Conservation (phyloP, 177 flowering plant genomes). For the Vitis hybrid region DNA sequence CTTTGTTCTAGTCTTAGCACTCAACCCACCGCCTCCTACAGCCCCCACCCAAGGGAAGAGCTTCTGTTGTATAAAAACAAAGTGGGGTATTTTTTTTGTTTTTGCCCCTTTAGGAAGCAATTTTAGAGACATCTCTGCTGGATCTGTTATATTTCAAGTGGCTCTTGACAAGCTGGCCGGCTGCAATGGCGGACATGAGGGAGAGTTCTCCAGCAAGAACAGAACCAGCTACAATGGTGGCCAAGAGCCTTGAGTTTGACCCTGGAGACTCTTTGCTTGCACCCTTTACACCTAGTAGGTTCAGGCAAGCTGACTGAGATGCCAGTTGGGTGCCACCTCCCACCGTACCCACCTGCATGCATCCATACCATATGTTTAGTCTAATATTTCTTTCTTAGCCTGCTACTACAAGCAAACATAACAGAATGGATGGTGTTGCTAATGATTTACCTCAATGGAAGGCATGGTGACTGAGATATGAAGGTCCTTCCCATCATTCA, state of each 20-base stretch:
- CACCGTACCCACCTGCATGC: constrained; percentile 39
- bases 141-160: constrained; percentile 48
- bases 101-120: neutral
- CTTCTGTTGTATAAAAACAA: no score
- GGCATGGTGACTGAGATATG: constrained; percentile 52
- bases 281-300: constrained; percentile 44
- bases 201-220: constrained; percentile 46
- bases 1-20: no score
- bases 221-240: constrained; percentile 38
- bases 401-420: no score
- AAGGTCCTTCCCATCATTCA: constrained; percentile 38
- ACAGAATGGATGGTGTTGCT: no score
- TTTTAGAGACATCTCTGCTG: constrained; percentile 20
- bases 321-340: constrained; percentile 46
- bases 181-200: constrained; percentile 42
- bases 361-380: no score
- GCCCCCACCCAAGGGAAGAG: no score
- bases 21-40: no score
- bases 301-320: constrained; percentile 42
- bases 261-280: constrained; percentile 34
- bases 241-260: constrained; percentile 34
- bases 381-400: no score
- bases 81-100: no score
- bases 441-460: constrained; percentile 30
- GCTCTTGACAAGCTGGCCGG: constrained; percentile 42